phyloP scores from a whole-genome alignment of 2,329 filamentous ascomycete genomes.

The Fusarium decemcellulare region DNA sequence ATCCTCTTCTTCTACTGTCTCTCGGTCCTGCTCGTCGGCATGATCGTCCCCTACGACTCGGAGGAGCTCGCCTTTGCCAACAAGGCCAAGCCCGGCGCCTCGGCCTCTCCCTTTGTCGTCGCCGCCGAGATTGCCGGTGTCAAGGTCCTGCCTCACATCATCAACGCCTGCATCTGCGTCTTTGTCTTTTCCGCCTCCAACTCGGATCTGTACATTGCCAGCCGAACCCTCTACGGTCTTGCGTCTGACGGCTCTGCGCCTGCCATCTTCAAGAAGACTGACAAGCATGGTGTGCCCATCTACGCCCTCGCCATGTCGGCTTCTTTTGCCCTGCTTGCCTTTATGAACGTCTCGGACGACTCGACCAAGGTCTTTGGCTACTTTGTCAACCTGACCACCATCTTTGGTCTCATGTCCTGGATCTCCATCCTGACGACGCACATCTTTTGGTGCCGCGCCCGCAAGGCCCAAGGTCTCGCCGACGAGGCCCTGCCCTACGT shows the following conservation, averaged over 20 bases:
- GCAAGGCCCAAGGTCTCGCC: conserved; percentile 71
- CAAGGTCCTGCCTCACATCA: conserved; percentile 72
- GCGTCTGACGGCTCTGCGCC: conserved; percentile 81
- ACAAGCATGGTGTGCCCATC: conserved; percentile 79
- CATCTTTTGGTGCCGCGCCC: conserved; percentile 75
- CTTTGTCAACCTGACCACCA: conserved; percentile 78
- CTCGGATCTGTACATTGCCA: conserved; percentile 83
- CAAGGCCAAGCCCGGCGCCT: conserved; percentile 53
- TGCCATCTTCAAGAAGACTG: conserved; percentile 78
- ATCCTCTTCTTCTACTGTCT: conserved; percentile 86
- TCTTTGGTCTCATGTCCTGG: conserved; percentile 77
- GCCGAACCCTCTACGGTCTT: conserved; percentile 80
- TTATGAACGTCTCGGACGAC: conserved; percentile 74
- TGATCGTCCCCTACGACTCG: conserved; percentile 82
- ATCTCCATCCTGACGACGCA: conserved; percentile 78
- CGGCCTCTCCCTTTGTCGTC: conserved; percentile 80
- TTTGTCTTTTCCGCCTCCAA: conserved; percentile 86
- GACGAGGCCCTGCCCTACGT: conserved; percentile 72
- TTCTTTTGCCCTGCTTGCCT: conserved; percentile 76
- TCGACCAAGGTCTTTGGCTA: conserved; percentile 72
- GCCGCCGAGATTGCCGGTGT: conserved; percentile 78
- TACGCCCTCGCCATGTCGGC: conserved; percentile 74
- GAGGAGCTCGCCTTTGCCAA: conserved; percentile 71
- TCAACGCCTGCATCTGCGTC: conserved; percentile 81
- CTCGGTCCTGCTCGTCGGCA: conserved; percentile 81